phyloP scores from a whole-genome alignment of 1,284 basidiomycete species.

The Neotropicomus parvogracilis region DNA sequence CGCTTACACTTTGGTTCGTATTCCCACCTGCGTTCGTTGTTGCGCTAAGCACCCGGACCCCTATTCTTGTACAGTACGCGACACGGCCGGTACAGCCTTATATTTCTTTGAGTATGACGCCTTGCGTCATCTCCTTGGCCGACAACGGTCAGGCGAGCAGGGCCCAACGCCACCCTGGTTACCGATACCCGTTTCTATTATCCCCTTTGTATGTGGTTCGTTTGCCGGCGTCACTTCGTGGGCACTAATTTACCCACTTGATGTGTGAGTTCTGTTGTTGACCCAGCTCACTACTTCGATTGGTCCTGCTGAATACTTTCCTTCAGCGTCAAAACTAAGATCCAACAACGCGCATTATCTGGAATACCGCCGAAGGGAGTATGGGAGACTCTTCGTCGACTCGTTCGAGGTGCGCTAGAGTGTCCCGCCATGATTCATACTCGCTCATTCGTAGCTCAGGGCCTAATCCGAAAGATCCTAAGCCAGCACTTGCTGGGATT shows the following conservation, averaged over 20 bases:
- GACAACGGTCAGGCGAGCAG: conserved; percentile 69
- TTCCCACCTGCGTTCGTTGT: background rate
- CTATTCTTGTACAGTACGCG: conserved; percentile 53
- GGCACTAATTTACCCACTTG: conserved; percentile 81
- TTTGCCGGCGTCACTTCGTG: conserved; percentile 79
- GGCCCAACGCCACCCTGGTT: conserved; percentile 73
- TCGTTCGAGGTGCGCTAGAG: conserved; percentile 61
- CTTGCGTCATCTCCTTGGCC: conserved; percentile 73
- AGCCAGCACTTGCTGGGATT: conserved; percentile 66
- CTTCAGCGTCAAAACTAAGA: conserved; percentile 84
- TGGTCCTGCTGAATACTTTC: background rate
- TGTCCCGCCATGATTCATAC: background rate
- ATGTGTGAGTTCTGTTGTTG: conserved; percentile 57
- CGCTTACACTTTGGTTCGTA: conserved; percentile 71
- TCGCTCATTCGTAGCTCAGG: conserved; percentile 42
- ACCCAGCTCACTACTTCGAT: background rate
- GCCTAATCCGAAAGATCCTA: conserved; percentile 68
- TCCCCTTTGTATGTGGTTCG: conserved; percentile 85
- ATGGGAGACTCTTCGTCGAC: conserved; percentile 69
- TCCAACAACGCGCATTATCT: conserved; percentile 84
- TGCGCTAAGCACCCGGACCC: background rate
- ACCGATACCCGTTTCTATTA: conserved; percentile 69
- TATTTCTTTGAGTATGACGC: conserved; percentile 89
- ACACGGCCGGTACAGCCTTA: conserved; percentile 77
- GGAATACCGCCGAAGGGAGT: conserved; percentile 66